Evolutionary conservation across 1,284 basidiomycete genomes (phyloP), one percentile per base, ranked within the genome.

Genomic region (Trametes pubescens): DNA sequence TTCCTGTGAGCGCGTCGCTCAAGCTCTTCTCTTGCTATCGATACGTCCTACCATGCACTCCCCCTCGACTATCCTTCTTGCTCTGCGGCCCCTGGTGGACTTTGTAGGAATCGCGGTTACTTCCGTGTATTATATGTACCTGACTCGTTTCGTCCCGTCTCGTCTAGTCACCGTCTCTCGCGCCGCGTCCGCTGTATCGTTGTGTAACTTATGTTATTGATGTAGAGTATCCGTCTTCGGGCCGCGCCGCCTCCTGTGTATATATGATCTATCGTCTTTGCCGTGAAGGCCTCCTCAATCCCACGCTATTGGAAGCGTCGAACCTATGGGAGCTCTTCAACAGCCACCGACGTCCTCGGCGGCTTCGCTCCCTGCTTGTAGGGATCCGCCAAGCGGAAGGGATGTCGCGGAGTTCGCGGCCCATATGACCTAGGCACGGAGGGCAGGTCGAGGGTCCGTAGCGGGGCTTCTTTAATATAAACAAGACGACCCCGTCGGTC

Each of bases 181-280:
- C 46, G n/a, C 46, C 10, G 21, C 53, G 32, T 29, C 44, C 43
- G 18, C 24, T 59, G 57, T 58, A 51, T 51, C 54, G 59, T 22
- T 61, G 38, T 34, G 53, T 58, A 58, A 58, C 34, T 58, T 63
- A 58, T 63, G 56, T 46, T 51, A 43, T 63, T 29, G 54, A 32
- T 57, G 54, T 57, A 57, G 61, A 57, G 51, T 62, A 51, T 40
- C 4, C 16, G 26, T 10, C 48, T 32, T 16, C 29, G 26, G 40
- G 40, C 35, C 24, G 16, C 51, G 21, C 51, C 18, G n/a, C 18
- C 47, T 26, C 48, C 5, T 51, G 29, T 52, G 49, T 59, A 59
- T 46, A 53, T 53, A 60, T 46, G 58, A 59, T 52, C 47, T 26
- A 29, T 54, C 48, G 7, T 9, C 0, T 54, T 54, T 22, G 7